Base-by-base conservation (phyloP, 148 eudicot species). In the Camellia granthamiana region DNA sequence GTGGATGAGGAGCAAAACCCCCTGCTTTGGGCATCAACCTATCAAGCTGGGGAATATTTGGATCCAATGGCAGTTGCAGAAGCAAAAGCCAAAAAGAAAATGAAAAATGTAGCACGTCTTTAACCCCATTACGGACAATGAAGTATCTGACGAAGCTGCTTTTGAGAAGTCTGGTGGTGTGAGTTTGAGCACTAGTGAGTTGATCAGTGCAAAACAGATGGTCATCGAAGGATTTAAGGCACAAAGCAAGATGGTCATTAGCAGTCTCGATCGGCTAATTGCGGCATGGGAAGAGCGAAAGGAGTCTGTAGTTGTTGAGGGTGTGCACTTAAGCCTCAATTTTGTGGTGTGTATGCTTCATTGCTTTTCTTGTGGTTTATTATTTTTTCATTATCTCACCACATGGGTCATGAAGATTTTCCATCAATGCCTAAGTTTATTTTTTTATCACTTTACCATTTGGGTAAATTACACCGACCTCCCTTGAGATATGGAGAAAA, bases 211-310 rank as follows among this genome's bases (percentile, higher is more conserved):
- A 55, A 96, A 90, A 75, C 97, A 91, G 88, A 91, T 96, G 98
- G 99, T 97, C 2, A 72, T 96, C 19, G 98, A 93, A 81, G 99
- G 99, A 74, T 96, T 90, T 79, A 96, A 93, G 88, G 99, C 99
- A 84, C 99, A 96, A 80, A 96, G 99, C 88, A 98, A 96, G 83
- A 96, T 96, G 99, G 98, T 96, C 65, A 96, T 93, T 71, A 98
- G 93, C 78, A 92, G 97, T 84, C 99, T 96, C 77, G 99, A 96
- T 78, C 89, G 97, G 61, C 82, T 96, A 78, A 89, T 96, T 75
- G 91, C 92, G 82, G 89, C 92, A 15, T 96, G 99, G 99, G 99
- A 96, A 89, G 97, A 96, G 60, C 81, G 99, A 73, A 96, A 96
- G 80, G 97, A 96, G 88, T 96, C 99, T 63, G 98, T 93, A 10